Percentiles rank a stretch among this genome's conserved stretches.
These are phyloP conservation scores for Gnomoniopsis sp. DNA, from an alignment of 2,329 filamentous ascomycete species.

Conservation along the genomic window DNA sequence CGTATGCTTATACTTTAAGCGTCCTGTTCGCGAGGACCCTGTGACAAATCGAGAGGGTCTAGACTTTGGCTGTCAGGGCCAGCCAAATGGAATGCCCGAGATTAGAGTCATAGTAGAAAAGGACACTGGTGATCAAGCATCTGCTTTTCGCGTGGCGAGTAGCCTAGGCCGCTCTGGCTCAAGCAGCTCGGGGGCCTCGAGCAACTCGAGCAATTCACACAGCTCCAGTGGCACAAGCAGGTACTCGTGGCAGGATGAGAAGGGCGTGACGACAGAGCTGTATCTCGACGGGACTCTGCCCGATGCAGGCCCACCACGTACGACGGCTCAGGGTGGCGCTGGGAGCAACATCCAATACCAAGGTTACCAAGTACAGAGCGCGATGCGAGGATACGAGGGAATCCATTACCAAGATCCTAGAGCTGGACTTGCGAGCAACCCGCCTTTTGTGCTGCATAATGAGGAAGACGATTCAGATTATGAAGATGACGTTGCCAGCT, in stretches of 20 bases:
- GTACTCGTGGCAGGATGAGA: conserved; percentile 13
- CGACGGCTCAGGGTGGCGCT: not conserved
- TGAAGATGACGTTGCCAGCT: not conserved
- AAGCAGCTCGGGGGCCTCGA: not conserved
- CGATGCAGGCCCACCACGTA: not conserved
- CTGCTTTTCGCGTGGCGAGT: not conserved
- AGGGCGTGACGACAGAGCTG: conserved; percentile 2
- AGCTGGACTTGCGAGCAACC: not conserved
- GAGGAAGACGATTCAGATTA: not conserved
- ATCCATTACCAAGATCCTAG: not conserved
- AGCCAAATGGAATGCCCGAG: not conserved
- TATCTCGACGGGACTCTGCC: conserved; percentile 7
- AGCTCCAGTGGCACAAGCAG: not conserved
- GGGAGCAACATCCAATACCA: not conserved
- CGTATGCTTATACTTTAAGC: conserved; percentile 2
- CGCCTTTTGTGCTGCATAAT: not conserved
- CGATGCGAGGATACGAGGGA: not conserved
- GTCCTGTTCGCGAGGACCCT: not conserved
- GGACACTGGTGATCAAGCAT: not conserved
- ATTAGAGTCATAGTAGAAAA: not conserved
- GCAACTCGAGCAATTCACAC: not conserved
- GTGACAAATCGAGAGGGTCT: not conserved
- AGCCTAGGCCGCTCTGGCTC: not conserved
- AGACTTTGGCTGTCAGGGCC: not conserved
- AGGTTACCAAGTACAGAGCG: not conserved